phyloP scores from a whole-genome alignment of 1,139 yeast species.

The Kluyveromyces marxianus region DNA sequence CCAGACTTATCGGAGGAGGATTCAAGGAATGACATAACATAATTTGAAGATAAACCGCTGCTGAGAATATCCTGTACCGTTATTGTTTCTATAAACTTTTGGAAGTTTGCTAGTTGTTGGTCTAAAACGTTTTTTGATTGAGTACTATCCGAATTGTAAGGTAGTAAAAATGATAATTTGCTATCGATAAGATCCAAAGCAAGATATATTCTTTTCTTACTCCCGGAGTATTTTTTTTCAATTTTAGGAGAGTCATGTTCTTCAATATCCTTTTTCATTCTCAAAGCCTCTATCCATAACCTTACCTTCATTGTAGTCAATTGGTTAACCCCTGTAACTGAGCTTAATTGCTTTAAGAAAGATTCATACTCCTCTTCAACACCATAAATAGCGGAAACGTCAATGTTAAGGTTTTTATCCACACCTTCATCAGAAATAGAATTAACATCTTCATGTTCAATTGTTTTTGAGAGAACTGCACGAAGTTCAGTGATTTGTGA shows the following conservation, averaged over 20 bases:
- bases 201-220: constrained; percentile 29
- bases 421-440: constrained; percentile 19
- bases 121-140: not conserved
- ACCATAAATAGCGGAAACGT: constrained; percentile 20
- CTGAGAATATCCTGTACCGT: constrained; percentile 15
- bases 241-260: constrained; percentile 5
- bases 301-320: constrained; percentile 16
- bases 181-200: constrained; percentile 32
- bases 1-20: constrained; percentile 11
- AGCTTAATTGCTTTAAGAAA: constrained; percentile 19
- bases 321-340: constrained; percentile 11
- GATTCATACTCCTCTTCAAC: constrained; percentile 22
- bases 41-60: constrained; percentile 13
- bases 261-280: constrained; percentile 7
- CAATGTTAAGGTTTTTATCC: constrained; percentile 14
- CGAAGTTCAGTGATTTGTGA: constrained; percentile 69
- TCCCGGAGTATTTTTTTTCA: constrained; percentile 20
- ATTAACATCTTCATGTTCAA: constrained; percentile 26
- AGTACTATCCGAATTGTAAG: not conserved
- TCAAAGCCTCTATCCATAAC: constrained; percentile 15
- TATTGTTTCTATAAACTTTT: constrained; percentile 10
- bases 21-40: constrained; percentile 16
- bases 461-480: constrained; percentile 42
- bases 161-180: constrained; percentile 9
- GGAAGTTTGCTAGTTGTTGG: not conserved